phyloP scores from a whole-genome alignment of 2,329 filamentous ascomycete species.

The Botrytis aclada region DNA sequence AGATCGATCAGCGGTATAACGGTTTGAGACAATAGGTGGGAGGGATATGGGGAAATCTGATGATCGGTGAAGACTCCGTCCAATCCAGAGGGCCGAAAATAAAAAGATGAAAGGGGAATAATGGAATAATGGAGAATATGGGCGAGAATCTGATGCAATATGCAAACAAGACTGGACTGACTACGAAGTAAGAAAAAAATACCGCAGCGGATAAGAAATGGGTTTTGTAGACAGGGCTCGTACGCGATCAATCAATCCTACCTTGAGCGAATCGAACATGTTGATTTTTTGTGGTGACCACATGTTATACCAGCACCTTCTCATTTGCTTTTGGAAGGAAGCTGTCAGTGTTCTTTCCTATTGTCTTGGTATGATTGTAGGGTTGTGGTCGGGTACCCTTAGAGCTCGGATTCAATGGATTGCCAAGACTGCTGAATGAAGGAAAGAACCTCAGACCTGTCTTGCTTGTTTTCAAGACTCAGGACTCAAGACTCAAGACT shows the following conservation, averaged over 20 bases:
- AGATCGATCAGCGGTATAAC: conserved; percentile 1
- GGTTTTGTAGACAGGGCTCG: neutral
- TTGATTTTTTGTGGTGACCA: neutral
- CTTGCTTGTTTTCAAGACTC: neutral
- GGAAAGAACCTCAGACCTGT: neutral
- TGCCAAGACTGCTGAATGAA: neutral
- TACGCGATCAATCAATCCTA: conserved; percentile 4
- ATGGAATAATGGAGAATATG: neutral
- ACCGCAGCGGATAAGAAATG: conserved; percentile 10
- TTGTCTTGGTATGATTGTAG: conserved; percentile 8
- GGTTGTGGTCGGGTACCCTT: conserved; percentile 2
- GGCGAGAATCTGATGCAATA: neutral
- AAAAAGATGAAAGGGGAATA: neutral
- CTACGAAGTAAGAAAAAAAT: neutral
- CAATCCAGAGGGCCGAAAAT: conserved; percentile 1
- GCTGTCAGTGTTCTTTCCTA: neutral
- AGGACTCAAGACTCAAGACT: too few relatives aligned
- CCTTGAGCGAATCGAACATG: neutral
- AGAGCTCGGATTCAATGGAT: neutral
- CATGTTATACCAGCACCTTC: neutral
- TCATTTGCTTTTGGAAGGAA: neutral
- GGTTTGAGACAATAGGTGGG: conserved; percentile 1
- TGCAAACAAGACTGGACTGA: neutral
- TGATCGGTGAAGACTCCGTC: conserved; percentile 9
- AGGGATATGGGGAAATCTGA: conserved; percentile 13